A percentile compares a stretch with the other conserved stretches of the same genome.
Evolutionary conservation across 768 basidiomycete genomes (phyloP).

Genomic region (Aureoboletus auriporus): DNA sequence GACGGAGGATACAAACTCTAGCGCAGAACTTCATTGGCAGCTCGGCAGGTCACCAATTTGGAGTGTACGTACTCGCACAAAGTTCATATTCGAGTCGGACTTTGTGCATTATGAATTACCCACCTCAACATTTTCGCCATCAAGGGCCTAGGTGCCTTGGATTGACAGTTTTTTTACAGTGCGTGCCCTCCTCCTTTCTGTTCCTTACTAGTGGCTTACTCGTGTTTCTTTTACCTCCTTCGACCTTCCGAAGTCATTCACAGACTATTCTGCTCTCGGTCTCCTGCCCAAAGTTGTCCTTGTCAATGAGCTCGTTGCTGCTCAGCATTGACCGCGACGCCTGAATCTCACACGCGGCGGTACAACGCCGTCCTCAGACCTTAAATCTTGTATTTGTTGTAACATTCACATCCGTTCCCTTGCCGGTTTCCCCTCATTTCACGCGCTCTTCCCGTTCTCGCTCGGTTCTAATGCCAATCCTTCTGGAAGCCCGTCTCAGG

Average conservation of each 20-base stretch:
- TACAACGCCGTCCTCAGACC: slow-evolving; percentile 6
- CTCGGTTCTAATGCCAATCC: slow-evolving; percentile 10
- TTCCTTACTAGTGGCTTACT: not conserved
- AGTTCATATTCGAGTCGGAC: not conserved
- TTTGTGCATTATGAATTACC: not conserved
- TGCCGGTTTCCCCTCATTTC: not conserved
- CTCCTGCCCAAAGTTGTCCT: not conserved
- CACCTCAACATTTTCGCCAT: not conserved
- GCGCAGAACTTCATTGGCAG: too few relatives aligned
- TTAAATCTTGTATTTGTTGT: not conserved
- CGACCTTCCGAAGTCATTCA: not conserved
- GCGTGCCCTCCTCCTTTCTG: slow-evolving; percentile 5
- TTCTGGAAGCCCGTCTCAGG: slow-evolving; percentile 3
- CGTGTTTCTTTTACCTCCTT: not conserved
- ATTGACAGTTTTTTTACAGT: slow-evolving; percentile 2
- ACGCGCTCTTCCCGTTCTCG: not conserved
- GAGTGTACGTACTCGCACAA: not conserved
- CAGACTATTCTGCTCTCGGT: not conserved
- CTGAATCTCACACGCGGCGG: slow-evolving; percentile 20
- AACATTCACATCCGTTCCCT: not conserved
- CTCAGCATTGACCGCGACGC: slow-evolving; percentile 1
- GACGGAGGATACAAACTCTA: too few relatives aligned
- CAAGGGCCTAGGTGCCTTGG: not conserved
- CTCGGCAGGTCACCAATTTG: too few relatives aligned
- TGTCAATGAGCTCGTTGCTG: slow-evolving; percentile 11